phyloP scores from a whole-genome alignment of 441 rosid genomes.

The Raphanus hybrid region DNA sequence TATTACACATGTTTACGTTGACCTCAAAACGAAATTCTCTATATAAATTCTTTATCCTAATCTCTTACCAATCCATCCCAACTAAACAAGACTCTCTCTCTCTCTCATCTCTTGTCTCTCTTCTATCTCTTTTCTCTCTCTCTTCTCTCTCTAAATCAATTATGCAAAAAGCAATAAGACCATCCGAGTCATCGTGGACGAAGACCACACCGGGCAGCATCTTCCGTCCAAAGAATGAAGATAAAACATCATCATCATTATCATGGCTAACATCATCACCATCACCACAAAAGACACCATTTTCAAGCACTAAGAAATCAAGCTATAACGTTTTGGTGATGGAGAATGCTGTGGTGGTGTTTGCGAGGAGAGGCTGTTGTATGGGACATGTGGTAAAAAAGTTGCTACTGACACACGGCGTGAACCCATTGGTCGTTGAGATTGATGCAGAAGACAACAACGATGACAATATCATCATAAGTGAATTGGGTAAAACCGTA shows the following conservation, averaged over 20 bases:
- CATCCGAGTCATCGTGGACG: conserved; percentile 35
- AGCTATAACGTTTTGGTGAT: conserved; percentile 45
- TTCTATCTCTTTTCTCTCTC: background rate
- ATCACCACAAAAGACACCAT: no score
- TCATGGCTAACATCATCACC: conserved; percentile 28
- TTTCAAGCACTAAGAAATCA: conserved; percentile 27
- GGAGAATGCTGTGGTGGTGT: conserved; percentile 81
- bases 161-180: conserved; percentile 76
- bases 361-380: conserved; percentile 80
- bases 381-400: conserved; percentile 85
- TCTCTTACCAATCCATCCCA: no score
- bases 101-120: conserved; percentile 16
- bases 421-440: conserved; percentile 75
- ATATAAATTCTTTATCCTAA: no score
- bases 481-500: conserved; percentile 15
- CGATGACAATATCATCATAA: conserved; percentile 40
- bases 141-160: conserved; percentile 19
- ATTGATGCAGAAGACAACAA: conserved; percentile 67
- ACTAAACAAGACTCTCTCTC: no score
- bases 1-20: no score
- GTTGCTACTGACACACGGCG: conserved; percentile 77
- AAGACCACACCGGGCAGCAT: conserved; percentile 53
- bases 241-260: conserved; percentile 30
- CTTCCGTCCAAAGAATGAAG: conserved; percentile 29
- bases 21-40: no score